Percentiles rank a stretch among this genome's conserved stretches.
These are phyloP conservation scores for Lavandula angustifolia DNA, from an alignment of 257 asterid species.

Conservation along the genomic window DNA sequence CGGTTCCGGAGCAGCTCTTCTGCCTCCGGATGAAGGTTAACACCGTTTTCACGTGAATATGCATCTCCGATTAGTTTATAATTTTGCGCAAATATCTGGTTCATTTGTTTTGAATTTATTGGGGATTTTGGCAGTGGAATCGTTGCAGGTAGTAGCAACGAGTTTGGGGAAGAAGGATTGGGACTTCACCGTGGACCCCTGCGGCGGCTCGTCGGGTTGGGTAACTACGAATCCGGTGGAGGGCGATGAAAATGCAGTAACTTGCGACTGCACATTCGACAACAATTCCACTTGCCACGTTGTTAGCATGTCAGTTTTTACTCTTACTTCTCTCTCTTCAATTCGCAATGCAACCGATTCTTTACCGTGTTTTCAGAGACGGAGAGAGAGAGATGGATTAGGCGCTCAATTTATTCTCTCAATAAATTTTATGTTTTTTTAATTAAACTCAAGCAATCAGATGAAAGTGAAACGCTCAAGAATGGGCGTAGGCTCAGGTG, in stretches of 20 bases:
- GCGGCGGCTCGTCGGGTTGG: slow-evolving; percentile 51
- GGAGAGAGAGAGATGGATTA: not conserved
- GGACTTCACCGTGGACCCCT: slow-evolving; percentile 63
- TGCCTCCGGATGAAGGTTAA: slow-evolving; percentile 46
- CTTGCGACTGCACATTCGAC: slow-evolving; percentile 46
- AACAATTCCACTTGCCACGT: slow-evolving; percentile 55
- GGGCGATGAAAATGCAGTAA: slow-evolving; percentile 39
- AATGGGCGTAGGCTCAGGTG: no score
- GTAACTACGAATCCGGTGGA: slow-evolving; percentile 21
- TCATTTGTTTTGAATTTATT: not conserved
- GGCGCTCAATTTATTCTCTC: no score
- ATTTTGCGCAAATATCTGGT: not conserved
- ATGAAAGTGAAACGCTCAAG: no score
- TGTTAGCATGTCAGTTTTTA: slow-evolving; percentile 46
- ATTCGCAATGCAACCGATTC: not conserved
- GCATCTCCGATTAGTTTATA: not conserved
- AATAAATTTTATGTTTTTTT: no score
- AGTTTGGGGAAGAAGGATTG: slow-evolving; percentile 52
- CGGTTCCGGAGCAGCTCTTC: slow-evolving; percentile 36
- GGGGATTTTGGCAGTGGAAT: slow-evolving; percentile 39
- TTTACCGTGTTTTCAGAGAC: not conserved
- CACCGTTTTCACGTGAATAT: not conserved
- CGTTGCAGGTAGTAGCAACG: slow-evolving; percentile 43
- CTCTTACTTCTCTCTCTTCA: not conserved
- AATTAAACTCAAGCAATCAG: no score